These are phyloP conservation scores for Cystobasidium tubakii DNA, from an alignment of 768 basidiomycete genomes.

Conservation along the genomic window DNA sequence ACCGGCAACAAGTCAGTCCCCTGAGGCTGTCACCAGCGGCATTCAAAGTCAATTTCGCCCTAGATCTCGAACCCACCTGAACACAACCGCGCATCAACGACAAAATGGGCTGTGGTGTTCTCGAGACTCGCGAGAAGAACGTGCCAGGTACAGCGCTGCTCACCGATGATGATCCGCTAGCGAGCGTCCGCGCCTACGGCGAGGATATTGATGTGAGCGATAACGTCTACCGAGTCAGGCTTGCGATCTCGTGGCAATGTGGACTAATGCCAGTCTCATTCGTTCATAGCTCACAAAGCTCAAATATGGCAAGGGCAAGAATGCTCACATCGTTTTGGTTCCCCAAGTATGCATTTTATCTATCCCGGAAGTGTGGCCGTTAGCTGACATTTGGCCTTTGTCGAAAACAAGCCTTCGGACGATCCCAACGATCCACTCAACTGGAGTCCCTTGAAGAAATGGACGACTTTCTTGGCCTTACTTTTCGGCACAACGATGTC, in stretches of 20 bases:
- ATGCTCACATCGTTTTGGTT: constrained; percentile 12
- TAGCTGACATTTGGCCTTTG: not conserved
- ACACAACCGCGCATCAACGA: too few species aligned
- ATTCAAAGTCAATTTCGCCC: too few species aligned
- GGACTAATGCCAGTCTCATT: not conserved
- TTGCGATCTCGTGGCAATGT: not conserved
- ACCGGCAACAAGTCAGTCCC: not conserved
- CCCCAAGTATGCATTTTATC: not conserved
- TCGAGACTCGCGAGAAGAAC: constrained; percentile 8
- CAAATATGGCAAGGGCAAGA: constrained; percentile 23
- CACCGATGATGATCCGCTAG: constrained; percentile 20
- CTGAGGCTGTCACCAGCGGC: not conserved
- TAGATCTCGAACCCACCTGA: too few species aligned
- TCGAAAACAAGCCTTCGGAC: not conserved
- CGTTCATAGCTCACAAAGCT: not conserved
- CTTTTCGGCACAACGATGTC: constrained; percentile 8
- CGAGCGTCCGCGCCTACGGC: constrained; percentile 1
- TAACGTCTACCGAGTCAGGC: not conserved
- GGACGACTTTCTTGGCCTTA: not conserved
- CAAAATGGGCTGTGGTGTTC: constrained; percentile 19
- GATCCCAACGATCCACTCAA: constrained; percentile 20
- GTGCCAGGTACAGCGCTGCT: constrained; percentile 18
- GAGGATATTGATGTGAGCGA: constrained; percentile 17
- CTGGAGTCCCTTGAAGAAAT: constrained; percentile 18
- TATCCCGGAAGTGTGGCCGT: too few species aligned